Evolutionary conservation across 2,329 filamentous ascomycete species (phyloP).

Genomic region (Blumeriella jaapii): DNA sequence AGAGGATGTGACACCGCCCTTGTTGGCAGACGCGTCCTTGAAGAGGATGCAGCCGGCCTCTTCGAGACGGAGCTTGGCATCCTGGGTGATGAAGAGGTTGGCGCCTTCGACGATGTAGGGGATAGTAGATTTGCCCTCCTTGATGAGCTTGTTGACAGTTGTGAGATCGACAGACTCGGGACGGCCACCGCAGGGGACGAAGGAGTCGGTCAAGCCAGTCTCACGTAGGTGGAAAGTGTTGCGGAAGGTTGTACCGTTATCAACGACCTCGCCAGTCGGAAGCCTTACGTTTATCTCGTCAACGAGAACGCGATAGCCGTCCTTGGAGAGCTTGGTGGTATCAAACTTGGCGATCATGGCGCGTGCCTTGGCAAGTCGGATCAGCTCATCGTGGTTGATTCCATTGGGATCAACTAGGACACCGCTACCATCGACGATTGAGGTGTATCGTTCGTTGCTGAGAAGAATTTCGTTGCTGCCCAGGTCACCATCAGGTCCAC

Average conservation of each 20-base stretch:
- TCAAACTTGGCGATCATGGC: slow-evolving; percentile 88
- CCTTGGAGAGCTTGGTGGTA: slow-evolving; percentile 67
- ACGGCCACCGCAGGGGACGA: slow-evolving; percentile 92
- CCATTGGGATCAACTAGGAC: slow-evolving; percentile 90
- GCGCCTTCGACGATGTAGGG: slow-evolving; percentile 97
- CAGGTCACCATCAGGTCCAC: slow-evolving; percentile 90
- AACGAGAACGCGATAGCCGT: slow-evolving; percentile 84
- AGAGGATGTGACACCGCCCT: slow-evolving; percentile 94
- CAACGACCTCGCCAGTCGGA: slow-evolving; percentile 73
- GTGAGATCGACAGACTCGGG: slow-evolving; percentile 94
- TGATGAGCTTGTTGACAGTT: slow-evolving; percentile 77
- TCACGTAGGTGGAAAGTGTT: slow-evolving; percentile 92
- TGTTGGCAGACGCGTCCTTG: slow-evolving; percentile 98
- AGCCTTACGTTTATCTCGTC: slow-evolving; percentile 86
- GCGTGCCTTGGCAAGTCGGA: slow-evolving; percentile 73
- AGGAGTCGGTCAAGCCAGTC: slow-evolving; percentile 67
- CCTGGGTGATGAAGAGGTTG: slow-evolving; percentile 97
- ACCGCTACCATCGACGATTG: slow-evolving; percentile 92
- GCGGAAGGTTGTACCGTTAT: slow-evolving; percentile 90
- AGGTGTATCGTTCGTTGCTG: slow-evolving; percentile 88
- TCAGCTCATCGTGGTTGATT: slow-evolving; percentile 70
- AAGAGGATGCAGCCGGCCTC: slow-evolving; percentile 89
- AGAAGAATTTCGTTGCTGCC: slow-evolving; percentile 97
- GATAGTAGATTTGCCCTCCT: slow-evolving; percentile 74
- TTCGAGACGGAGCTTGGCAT: slow-evolving; percentile 90